Conservation (phyloP, 306 rosid species). For the Prunus davidiana region DNA sequence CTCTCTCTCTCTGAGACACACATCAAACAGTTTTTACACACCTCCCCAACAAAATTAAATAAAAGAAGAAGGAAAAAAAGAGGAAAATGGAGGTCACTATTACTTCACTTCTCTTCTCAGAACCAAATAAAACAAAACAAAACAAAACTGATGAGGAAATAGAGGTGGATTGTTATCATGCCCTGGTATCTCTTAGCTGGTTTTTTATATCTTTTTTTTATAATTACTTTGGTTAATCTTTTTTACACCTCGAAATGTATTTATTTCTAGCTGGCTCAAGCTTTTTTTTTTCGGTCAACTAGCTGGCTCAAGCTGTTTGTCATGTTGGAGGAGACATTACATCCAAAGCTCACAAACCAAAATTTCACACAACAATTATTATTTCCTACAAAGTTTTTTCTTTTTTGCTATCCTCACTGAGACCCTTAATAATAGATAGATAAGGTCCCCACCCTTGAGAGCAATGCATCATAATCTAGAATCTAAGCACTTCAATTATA, state of each 20-base stretch:
- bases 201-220: no score
- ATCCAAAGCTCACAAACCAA: no score
- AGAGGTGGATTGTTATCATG: conserved; percentile 18
- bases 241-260: background rate
- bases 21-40: background rate
- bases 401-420: background rate
- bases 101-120: conserved; percentile 6
- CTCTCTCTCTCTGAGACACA: background rate
- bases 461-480: background rate
- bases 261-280: background rate
- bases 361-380: no score
- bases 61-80: background rate
- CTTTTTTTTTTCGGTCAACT: background rate
- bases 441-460: background rate
- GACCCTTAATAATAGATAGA: background rate
- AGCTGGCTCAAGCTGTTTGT: background rate
- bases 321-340: background rate
- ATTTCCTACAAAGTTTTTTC: background rate
- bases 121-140: background rate
- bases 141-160: conserved; percentile 12
- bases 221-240: background rate
- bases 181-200: background rate
- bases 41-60: background rate
- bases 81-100: no score
- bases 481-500: background rate